These are phyloP conservation scores for Elsinoe ampelina DNA, from an alignment of 2,329 filamentous ascomycete species.

Conservation along the genomic window DNA sequence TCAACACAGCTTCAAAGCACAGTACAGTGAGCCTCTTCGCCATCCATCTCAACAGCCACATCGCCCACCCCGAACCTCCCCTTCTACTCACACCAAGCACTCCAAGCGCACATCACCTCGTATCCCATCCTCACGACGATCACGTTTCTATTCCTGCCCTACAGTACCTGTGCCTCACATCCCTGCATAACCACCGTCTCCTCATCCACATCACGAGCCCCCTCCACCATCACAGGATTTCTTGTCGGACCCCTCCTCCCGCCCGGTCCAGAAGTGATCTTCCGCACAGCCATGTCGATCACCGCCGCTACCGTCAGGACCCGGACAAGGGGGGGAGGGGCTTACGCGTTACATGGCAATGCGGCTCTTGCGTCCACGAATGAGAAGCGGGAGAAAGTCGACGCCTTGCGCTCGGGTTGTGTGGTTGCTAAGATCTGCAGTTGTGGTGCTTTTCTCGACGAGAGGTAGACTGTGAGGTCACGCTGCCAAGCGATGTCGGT, in stretches of 20 bases:
- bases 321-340: no score
- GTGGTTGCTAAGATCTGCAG: background rate
- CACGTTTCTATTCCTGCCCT: no score
- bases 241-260: background rate
- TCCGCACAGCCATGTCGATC: conserved; percentile 7
- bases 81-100: no score
- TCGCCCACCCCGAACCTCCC: no score
- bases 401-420: background rate
- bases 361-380: background rate
- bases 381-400: background rate
- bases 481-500: no score
- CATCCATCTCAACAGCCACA: no score
- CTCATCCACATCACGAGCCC: background rate
- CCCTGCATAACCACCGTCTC: background rate
- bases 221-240: background rate
- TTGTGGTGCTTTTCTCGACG: no score
- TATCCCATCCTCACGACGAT: no score
- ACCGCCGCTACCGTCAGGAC: background rate
- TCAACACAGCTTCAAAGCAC: no score
- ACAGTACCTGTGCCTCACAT: background rate
- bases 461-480: no score
- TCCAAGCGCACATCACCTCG: no score
- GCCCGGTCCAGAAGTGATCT: conserved; percentile 6
- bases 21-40: no score
- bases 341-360: background rate